phyloP scores from a whole-genome alignment of 768 basidiomycete species.

The Pisolithus orientalis region DNA sequence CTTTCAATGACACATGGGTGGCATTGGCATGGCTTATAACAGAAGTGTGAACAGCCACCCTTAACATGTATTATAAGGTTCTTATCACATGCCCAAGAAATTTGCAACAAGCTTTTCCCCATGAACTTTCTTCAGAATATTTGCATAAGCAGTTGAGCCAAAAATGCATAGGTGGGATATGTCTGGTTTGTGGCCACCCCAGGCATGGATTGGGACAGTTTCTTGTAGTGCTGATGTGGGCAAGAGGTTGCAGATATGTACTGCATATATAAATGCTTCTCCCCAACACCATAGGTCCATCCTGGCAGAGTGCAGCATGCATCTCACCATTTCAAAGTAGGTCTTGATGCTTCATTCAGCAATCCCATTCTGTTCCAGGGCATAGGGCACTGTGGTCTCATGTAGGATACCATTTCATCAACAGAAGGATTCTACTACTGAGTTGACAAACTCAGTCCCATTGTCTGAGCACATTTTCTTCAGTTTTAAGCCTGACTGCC shows the following conservation, averaged over 20 bases:
- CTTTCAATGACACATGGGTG: too few relatives aligned
- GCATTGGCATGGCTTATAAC: too few relatives aligned
- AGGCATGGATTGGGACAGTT: constrained; percentile 13
- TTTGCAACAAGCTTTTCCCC: constrained; percentile 14
- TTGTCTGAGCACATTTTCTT: constrained; percentile 7
- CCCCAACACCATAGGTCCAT: constrained; percentile 4
- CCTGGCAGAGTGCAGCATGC: neutral
- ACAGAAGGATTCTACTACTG: neutral
- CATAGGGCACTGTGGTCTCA: constrained; percentile 9
- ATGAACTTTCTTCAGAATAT: constrained; percentile 19
- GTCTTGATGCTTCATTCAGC: constrained; percentile 1
- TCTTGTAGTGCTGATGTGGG: constrained; percentile 11
- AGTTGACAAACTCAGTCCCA: constrained; percentile 8
- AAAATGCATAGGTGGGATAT: constrained; percentile 27
- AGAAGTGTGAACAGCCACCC: too few relatives aligned
- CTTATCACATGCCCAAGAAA: too few relatives aligned
- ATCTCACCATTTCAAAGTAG: neutral
- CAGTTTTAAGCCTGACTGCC: neutral
- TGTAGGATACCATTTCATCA: constrained; percentile 4
- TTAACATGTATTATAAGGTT: too few relatives aligned
- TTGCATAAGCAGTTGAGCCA: constrained; percentile 26
- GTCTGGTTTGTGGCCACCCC: constrained; percentile 17
- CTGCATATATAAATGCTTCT: constrained; percentile 11
- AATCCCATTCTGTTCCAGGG: constrained; percentile 25
- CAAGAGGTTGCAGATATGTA: constrained; percentile 11